Base-by-base conservation (phyloP, 441 rosid species). In the Cnidoscolus chayamansa region DNA sequence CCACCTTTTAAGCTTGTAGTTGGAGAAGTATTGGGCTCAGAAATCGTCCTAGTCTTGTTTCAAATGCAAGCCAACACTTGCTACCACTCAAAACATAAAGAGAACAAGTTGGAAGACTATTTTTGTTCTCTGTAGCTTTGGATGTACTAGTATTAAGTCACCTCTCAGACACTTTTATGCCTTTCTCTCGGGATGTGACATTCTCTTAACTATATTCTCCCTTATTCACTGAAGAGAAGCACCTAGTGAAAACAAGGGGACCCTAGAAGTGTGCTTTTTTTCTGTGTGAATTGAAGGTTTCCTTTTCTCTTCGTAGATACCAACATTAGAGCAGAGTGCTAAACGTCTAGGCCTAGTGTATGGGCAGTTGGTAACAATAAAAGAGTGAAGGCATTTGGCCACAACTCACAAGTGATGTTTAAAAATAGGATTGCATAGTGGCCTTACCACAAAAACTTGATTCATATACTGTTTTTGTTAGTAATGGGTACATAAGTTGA, bases 161-260 rank as follows among this genome's bases (percentile, higher is more conserved):
- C 45, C 81, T 53, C 71, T 60, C 78, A 60, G 37, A 59, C 65
- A 58, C 72, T 62, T 70, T 73, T 71, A 49, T 64, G 45, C 74
- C 67, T n/a, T 51, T 76, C 71, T 70, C 75, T 72, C 17, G 19
- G 58, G 86, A 76, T 74, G 77, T 77, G 82, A 81, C 88, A 71
- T 50, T 78, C 56, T 75, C 45, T 25, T 40, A 40, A 40, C 45
- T 40, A 40, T 7, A 40, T 40, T 40, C 6, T 40, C 75, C 74
- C 74, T 54, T 63, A 50, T 67, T 20, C 61, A 4, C 45, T 3
- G 31, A 59, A n/a, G 1, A 50, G 0, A 19, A 20, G 37, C 49
- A 67, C 12, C 20, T 50, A 20, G 48, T 19, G 35, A 30, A 67
- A 51, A 8, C 16, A 45, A 60, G 5, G 74, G 74, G 78, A 50